phyloP scores from a whole-genome alignment of 108 stramenopile genomes.

The Cyclotella choctawhatcheeana region DNA sequence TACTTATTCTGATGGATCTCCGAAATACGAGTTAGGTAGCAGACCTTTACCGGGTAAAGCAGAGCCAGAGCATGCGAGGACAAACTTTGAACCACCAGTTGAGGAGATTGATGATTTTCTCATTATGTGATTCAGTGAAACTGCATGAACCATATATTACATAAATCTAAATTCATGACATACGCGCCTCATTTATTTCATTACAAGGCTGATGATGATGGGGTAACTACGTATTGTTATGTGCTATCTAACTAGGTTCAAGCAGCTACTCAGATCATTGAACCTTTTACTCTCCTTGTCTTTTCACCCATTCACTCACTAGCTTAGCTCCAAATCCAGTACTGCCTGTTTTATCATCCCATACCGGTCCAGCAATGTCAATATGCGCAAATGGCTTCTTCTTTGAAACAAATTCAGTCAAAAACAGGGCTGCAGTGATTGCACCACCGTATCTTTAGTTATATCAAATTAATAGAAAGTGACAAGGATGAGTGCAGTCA shows the following conservation, averaged over 20 bases:
- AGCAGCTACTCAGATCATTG: too few species aligned
- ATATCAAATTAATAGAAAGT: not conserved
- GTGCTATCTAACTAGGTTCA: too few species aligned
- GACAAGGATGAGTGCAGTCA: not conserved
- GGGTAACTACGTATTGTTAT: too few species aligned
- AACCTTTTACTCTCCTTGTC: conserved; percentile 62
- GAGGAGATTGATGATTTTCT: conserved; percentile 83
- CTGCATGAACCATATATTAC: conserved; percentile 11
- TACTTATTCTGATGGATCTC: conserved; percentile 63
- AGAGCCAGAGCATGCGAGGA: conserved; percentile 17
- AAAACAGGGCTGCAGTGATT: conserved; percentile 89
- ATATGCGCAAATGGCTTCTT: conserved; percentile 91
- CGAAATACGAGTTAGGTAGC: conserved; percentile 72
- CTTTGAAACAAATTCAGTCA: conserved; percentile 89
- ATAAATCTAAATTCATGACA: not conserved
- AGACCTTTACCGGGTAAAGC: conserved; percentile 73
- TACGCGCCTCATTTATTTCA: not conserved
- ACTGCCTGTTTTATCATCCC: conserved; percentile 86
- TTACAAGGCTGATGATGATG: not conserved
- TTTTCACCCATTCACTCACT: conserved; percentile 86
- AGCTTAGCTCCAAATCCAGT: conserved; percentile 96
- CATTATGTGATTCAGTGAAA: not conserved
- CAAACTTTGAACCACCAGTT: conserved; percentile 58
- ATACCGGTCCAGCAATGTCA: conserved; percentile 95
- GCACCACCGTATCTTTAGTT: conserved; percentile 92